phyloP scores from a whole-genome alignment of 164 flowering plant species.

The Hamamelis virginiana region DNA sequence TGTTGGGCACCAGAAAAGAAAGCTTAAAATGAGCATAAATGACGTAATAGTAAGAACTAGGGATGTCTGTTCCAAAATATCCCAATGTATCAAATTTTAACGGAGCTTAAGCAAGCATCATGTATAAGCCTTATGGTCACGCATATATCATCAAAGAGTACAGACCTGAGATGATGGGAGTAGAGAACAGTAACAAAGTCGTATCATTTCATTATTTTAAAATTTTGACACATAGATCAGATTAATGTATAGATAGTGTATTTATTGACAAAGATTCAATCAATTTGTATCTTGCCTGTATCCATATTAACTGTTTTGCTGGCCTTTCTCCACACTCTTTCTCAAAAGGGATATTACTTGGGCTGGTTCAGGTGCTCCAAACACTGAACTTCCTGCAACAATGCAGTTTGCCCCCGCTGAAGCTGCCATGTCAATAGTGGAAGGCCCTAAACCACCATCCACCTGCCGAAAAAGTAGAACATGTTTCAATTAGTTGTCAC shows the following conservation, averaged over 20 bases:
- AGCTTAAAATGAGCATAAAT: too few species aligned
- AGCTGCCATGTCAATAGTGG: conserved; percentile 78
- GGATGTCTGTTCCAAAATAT: too few species aligned
- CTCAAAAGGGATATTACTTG: conserved; percentile 72
- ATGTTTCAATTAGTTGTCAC: not conserved
- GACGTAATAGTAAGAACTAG: too few species aligned
- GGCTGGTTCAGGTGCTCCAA: conserved; percentile 87
- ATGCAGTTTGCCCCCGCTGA: conserved; percentile 95
- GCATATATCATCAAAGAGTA: not conserved
- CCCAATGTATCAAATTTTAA: too few species aligned
- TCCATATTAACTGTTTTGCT: conserved; percentile 10
- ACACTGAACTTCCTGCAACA: conserved; percentile 95
- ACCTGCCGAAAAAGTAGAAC: conserved; percentile 49
- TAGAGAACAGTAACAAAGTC: too few species aligned
- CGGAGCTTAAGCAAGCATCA: too few species aligned
- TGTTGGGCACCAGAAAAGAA: too few species aligned
- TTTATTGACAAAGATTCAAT: not conserved
- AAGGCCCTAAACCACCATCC: conserved; percentile 93
- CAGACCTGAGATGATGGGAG: too few species aligned
- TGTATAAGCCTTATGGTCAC: too few species aligned
- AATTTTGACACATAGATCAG: not conserved
- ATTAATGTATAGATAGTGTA: conserved; percentile 6
- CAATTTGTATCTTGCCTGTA: conserved; percentile 14
- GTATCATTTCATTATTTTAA: not conserved
- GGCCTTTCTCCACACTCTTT: conserved; percentile 50